Evolutionary conservation across 192 early-diverging fungal species (phyloP).

Genomic region (Gonapodya prolifera): DNA sequence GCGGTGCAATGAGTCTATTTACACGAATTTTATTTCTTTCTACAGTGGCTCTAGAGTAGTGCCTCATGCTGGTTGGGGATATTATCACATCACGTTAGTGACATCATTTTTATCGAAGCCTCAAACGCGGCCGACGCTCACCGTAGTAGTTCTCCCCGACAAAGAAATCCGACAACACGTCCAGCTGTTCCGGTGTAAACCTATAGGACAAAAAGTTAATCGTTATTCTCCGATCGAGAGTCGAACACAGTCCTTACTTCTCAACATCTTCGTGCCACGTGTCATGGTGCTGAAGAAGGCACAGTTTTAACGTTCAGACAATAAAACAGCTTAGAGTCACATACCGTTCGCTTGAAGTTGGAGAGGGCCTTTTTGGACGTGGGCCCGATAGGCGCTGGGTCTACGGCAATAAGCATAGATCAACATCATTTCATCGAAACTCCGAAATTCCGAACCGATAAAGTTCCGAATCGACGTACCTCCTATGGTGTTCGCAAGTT

Average conservation of each 20-base stretch:
- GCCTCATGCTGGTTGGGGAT: no score
- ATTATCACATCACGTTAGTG: no score
- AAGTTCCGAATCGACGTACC: conserved; percentile 78
- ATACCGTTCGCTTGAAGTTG: conserved; percentile 78
- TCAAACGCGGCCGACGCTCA: no score
- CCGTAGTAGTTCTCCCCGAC: conserved; percentile 75
- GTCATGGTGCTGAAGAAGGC: conserved; percentile 58
- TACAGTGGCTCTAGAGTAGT: no score
- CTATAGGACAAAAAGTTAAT: conserved; percentile 13
- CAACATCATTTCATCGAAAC: conserved; percentile 8
- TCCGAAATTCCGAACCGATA: conserved; percentile 14
- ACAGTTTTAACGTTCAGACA: background rate
- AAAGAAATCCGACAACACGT: conserved; percentile 75
- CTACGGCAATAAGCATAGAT: background rate
- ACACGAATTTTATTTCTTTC: no score
- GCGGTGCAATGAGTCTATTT: no score
- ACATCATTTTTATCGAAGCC: no score
- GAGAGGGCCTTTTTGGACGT: conserved; percentile 80
- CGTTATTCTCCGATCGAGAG: background rate
- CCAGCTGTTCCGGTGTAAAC: conserved; percentile 66
- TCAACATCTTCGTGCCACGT: conserved; percentile 80
- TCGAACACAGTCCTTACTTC: background rate
- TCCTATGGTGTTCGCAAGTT: conserved; percentile 59
- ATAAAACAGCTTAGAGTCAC: background rate
- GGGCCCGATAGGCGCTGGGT: conserved; percentile 21